Conservation (phyloP, 1,139 yeast species). For the Saccharomycopsis crataegensis region DNA sequence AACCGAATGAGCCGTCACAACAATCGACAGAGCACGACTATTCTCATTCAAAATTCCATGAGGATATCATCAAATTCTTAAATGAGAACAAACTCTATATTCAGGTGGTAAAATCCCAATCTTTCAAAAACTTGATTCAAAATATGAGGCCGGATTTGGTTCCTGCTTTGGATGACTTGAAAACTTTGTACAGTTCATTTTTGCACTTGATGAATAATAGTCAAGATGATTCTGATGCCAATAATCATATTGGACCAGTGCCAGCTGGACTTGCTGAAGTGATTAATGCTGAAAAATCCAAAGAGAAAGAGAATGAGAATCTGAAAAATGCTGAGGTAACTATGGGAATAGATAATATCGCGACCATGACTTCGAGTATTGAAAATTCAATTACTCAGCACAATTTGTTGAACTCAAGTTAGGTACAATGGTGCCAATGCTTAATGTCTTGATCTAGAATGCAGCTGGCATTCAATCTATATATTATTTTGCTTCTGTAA, state of each 20-base stretch:
- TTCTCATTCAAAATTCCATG: conserved; percentile 38
- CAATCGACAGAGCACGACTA: not conserved
- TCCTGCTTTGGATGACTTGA: conserved; percentile 40
- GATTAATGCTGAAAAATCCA: not conserved
- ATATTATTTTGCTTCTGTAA: no score
- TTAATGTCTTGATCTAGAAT: no score
- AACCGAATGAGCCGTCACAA: not conserved
- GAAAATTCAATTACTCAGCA: conserved; percentile 1
- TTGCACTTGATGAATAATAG: conserved; percentile 29
- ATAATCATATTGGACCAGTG: not conserved
- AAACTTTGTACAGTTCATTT: conserved; percentile 38
- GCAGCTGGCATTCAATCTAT: no score
- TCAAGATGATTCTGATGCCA: not conserved
- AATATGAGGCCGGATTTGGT: conserved; percentile 45
- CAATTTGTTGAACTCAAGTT: not conserved
- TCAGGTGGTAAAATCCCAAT: conserved; percentile 38
- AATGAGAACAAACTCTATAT: conserved; percentile 46
- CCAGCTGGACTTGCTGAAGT: not conserved
- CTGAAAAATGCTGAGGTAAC: not conserved
- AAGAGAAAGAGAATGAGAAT: not conserved
- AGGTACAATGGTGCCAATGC: not conserved
- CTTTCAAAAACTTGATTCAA: conserved; percentile 45
- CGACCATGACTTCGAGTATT: conserved; percentile 1
- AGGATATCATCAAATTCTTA: conserved; percentile 42
- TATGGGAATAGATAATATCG: not conserved